Evolutionary conservation across 768 basidiomycete genomes (phyloP).

Genomic region (Tylopilus felleus): DNA sequence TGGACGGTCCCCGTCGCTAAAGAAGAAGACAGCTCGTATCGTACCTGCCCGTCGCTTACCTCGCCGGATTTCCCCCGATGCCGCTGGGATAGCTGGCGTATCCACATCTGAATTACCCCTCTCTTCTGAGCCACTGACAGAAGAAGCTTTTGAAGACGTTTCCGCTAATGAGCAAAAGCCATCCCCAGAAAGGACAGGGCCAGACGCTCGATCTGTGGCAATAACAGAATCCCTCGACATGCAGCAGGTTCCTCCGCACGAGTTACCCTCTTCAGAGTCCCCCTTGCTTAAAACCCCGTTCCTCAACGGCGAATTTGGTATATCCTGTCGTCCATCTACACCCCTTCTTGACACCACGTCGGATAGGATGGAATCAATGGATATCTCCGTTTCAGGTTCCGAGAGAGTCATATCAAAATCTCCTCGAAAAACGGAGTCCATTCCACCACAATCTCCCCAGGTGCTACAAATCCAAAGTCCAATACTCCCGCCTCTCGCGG

Average conservation of each 20-base stretch:
- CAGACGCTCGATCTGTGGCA: not conserved
- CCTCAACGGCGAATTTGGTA: not conserved
- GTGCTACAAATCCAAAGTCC: not conserved
- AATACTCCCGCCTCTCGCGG: conserved; percentile 11
- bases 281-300: not conserved
- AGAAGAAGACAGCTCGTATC: conserved; percentile 26
- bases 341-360: not conserved
- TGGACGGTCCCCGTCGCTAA: not conserved
- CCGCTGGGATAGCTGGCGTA: not conserved
- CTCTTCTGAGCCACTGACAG: not conserved
- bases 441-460: not conserved
- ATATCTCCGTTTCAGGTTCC: not conserved
- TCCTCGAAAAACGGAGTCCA: not conserved
- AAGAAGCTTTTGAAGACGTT: not conserved
- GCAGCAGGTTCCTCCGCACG: not conserved
- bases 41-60: conserved; percentile 24
- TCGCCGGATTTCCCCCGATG: conserved; percentile 11
- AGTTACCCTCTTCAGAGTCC: not conserved
- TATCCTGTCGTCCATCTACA: not conserved
- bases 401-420: not conserved
- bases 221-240: not conserved
- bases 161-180: not conserved
- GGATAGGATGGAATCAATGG: conserved; percentile 1
- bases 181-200: not conserved
- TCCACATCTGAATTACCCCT: not conserved